Evolutionary conservation across 1,284 basidiomycete genomes (phyloP).

Genomic region (Rhodotorula mucilaginosa): DNA sequence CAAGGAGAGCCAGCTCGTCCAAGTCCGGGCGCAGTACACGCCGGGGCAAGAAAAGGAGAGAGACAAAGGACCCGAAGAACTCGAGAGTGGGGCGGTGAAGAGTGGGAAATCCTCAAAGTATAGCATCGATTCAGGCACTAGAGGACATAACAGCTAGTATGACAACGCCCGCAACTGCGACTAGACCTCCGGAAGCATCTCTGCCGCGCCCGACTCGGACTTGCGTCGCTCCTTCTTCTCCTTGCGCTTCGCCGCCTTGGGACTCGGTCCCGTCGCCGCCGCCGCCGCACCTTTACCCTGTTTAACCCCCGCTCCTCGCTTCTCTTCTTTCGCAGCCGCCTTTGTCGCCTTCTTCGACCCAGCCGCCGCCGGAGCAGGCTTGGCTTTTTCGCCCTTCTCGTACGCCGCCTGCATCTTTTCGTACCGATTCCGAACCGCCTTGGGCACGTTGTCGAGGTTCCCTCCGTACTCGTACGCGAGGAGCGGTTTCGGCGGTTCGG

Average conservation of each 20-base stretch:
- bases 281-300: neutral
- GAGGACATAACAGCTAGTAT: neutral
- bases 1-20: neutral
- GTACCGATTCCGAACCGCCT: neutral
- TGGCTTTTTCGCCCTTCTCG: conserved; percentile 1
- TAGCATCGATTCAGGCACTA: neutral
- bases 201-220: neutral
- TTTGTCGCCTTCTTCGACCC: neutral
- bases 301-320: neutral
- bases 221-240: neutral
- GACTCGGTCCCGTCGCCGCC: neutral
- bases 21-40: neutral
- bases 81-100: neutral
- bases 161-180: neutral
- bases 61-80: neutral
- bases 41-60: neutral
- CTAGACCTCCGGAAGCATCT: conserved; percentile 25
- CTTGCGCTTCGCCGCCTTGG: conserved; percentile 11
- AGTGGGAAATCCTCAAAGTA: neutral
- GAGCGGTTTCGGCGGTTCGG: conserved; percentile 18
- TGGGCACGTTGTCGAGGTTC: conserved; percentile 11
- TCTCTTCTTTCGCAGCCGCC: neutral
- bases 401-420: conserved; percentile 3
- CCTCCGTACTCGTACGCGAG: conserved; percentile 31
- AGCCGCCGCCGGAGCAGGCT: neutral